phyloP scores from a whole-genome alignment of 305 asterid genomes.

The Salvia sclarea region DNA sequence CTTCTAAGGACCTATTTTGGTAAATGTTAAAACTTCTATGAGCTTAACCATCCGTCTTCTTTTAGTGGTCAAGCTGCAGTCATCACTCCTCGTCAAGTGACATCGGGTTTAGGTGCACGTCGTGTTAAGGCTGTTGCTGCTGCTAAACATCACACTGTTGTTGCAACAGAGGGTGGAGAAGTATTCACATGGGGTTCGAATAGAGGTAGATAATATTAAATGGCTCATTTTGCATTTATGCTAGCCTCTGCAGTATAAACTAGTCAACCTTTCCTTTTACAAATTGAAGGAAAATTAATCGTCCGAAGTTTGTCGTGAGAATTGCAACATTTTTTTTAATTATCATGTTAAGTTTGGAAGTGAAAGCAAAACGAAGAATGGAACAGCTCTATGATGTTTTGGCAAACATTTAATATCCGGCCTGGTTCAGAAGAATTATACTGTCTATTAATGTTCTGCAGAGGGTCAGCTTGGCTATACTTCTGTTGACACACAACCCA shows the following conservation, averaged over 20 bases:
- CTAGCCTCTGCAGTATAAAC: conserved; percentile 7
- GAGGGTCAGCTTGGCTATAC: conserved; percentile 99
- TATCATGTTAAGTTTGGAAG: conserved; percentile 18
- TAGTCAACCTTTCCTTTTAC: conserved; percentile 18
- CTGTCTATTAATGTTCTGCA: conserved; percentile 44
- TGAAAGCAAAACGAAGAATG: conserved; percentile 15
- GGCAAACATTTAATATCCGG: conserved; percentile 23
- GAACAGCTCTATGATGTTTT: conserved; percentile 18
- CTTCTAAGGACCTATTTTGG: too few species aligned
- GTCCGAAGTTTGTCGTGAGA: not conserved
- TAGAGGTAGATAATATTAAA: conserved; percentile 62
- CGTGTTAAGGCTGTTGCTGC: conserved; percentile 89
- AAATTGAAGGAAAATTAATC: conserved; percentile 7
- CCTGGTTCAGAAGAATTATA: conserved; percentile 20
- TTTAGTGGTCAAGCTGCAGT: conserved; percentile 99
- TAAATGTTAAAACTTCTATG: conserved; percentile 21
- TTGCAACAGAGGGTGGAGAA: conserved; percentile 91
- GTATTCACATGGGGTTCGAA: conserved; percentile 99
- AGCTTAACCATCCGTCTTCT: conserved; percentile 29
- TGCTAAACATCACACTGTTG: conserved; percentile 98
- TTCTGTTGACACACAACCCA: conserved; percentile 95
- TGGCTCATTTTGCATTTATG: not conserved
- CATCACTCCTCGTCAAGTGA: conserved; percentile 95
- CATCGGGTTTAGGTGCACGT: conserved; percentile 88
- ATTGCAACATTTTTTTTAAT: conserved; percentile 9